A percentile compares a stretch with the other conserved stretches of the same genome.
These are phyloP conservation scores for Exsudoporus frostii DNA, from an alignment of 768 basidiomycete genomes.

Conservation along the genomic window DNA sequence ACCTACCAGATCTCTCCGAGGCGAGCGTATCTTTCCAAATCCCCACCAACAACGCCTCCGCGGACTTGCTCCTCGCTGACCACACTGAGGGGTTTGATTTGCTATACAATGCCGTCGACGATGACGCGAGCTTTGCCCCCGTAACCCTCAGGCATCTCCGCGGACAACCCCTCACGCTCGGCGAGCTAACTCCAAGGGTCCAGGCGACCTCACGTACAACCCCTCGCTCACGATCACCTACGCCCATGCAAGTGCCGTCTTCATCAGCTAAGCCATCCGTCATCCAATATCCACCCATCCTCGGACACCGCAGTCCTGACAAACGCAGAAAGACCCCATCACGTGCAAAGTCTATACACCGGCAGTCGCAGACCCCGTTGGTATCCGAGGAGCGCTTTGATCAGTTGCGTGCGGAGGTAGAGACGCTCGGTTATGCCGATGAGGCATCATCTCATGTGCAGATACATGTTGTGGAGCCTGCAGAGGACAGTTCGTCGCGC, in stretches of 20 bases:
- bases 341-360: not conserved
- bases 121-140: slow-evolving; percentile 38
- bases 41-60: slow-evolving; percentile 35
- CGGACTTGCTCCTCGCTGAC: slow-evolving; percentile 40
- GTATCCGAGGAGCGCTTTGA: slow-evolving; percentile 29
- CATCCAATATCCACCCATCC: slow-evolving; percentile 6
- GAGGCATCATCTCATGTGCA: slow-evolving; percentile 6
- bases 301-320: slow-evolving; percentile 13
- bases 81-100: slow-evolving; percentile 39
- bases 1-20: slow-evolving; percentile 53
- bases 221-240: slow-evolving; percentile 11
- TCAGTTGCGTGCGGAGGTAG: slow-evolving; percentile 17
- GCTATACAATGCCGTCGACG: slow-evolving; percentile 31
- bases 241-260: not conserved
- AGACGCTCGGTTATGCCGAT: slow-evolving; percentile 12
- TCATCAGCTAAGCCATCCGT: slow-evolving; percentile 17
- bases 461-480: not conserved
- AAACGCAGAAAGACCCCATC: slow-evolving; percentile 12
- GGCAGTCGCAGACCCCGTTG: slow-evolving; percentile 6
- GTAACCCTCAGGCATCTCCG: slow-evolving; percentile 26
- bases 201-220: slow-evolving; percentile 1
- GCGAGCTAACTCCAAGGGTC: slow-evolving; percentile 42
- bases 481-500: not conserved
- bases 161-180: slow-evolving; percentile 35
- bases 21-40: slow-evolving; percentile 47